Evolutionary conservation across 495 filamentous ascomycete species (phyloP), one percentile per base, ranked within the genome.

Genomic region (Xylaria venustula): DNA sequence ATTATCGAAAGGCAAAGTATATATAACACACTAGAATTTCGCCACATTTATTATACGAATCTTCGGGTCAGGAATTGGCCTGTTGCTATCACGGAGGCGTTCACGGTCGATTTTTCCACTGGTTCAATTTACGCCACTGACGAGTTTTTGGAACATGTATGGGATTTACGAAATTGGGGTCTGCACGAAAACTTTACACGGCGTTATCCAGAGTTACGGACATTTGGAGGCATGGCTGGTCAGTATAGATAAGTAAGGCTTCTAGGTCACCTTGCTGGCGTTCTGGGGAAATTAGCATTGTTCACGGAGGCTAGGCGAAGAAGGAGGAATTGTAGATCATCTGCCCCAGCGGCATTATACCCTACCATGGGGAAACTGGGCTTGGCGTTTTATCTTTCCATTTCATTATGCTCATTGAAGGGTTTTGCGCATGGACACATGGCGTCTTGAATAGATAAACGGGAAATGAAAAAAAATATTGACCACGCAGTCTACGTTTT

Each of bases 21-120:
- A 23, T 75, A 75, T 61, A 65, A 65, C 23, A 75, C 66, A n/a
- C 37, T 48, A 6, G 66, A 73, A 48, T 75, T 73, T 50, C 65
- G 69, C 25, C 64, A 63, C 26, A 52, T 66, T 32, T 67, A 71
- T 48, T 64, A 58, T 26, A 49, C 54, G 14, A 70, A 67, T 52
- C 36, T 73, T 14, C 63, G 32, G 41, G 50, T 73, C 26, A 68
- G 71, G 30, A 30, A 52, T 14, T 51, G 40, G 61, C 48, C 54
- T 22, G 42, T 37, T 25, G 30, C 47, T 7, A 64, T 62, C n/a
- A 26, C 54, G 14, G 34, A 36, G 28, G 48, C 54, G 32, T 56
- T 61, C 28, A 36, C 49, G 30, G 56, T 49, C 8, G 47, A 59
- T 40, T 42, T 58, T 53, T 14, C 54, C 25, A 62, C 26, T 9